A percentile compares a stretch with the other conserved stretches of the same genome.
phyloP scores from a whole-genome alignment of 2,329 filamentous ascomycete genomes.

The Chaetomium olivaceum region DNA sequence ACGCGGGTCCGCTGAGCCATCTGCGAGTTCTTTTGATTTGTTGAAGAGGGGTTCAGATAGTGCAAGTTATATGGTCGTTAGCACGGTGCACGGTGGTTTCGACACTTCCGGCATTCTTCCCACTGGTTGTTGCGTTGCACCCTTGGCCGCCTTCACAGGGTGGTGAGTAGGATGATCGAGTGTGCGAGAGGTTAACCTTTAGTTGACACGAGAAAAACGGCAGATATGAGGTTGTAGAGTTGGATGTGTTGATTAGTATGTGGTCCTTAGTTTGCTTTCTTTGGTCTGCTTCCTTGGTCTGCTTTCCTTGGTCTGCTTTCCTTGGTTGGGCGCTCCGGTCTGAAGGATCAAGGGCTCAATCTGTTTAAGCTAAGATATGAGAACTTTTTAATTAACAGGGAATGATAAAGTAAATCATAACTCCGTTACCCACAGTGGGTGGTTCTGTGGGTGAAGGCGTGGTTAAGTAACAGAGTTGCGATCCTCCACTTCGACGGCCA shows the following conservation, averaged over 20 bases:
- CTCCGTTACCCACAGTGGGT: no score
- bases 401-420: not conserved
- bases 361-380: not conserved
- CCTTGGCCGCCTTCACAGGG: not conserved
- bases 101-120: not conserved
- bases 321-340: not conserved
- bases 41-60: not conserved
- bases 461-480: no score
- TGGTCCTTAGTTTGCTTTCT: not conserved
- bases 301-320: not conserved
- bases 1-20: conserved; percentile 5
- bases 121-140: not conserved
- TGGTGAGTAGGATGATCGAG: not conserved
- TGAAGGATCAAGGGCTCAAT: not conserved
- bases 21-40: not conserved
- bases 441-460: no score
- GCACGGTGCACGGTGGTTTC: not conserved
- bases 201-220: not conserved
- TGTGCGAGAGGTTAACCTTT: not conserved
- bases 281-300: no score
- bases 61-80: not conserved
- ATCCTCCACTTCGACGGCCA: no score
- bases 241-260: not conserved
- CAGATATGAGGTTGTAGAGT: not conserved
- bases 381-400: not conserved